Base-by-base conservation (phyloP, 768 basidiomycete species). In the Suillus cothurnatus region DNA sequence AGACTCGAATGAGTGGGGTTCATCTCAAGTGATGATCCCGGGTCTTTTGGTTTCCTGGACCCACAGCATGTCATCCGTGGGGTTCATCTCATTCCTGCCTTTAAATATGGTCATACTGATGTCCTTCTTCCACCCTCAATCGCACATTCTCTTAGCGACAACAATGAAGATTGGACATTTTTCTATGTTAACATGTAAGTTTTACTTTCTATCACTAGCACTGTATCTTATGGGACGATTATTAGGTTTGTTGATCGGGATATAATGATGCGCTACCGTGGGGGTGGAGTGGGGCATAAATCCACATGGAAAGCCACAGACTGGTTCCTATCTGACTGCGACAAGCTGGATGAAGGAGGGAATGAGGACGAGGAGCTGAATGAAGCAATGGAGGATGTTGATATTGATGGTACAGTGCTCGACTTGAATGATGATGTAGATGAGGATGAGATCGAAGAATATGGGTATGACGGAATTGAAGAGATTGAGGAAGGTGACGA, bases 201-300 rank as follows among this genome's bases (percentile, higher is more conserved):
- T 47, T 31, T 61, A 50, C 57, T 39, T 31, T 50, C 5, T 43
- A 43, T 43, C 36, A 36, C 36, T 43, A 43, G 36, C 9, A 36
- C 43, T 43, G 6, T 26, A 21, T 36, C 36, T 36, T 36, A 36
- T 36, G 9, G 36, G 9, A 36, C 9, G 9, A 36, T 36, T 1
- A 11, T 36, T 9, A 82, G 81, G 11, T 81, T 81, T 61, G 76
- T 78, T 26, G 79, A 81, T 65, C 69, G 78, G 6, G 81, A 82
- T 55, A 82, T 79, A 78, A 62, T 79, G 26, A 78, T 80, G 74
- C 69, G 76, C n/a, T 78, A 68, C 59, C 61, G 65, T 19, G 76
- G 75, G 3, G 66, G 72, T 14, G 79, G 72, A 4, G 66, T 79
- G 28, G 78, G 78, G 8, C 78, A 80, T 58, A 52, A 47, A 41